Base-by-base conservation (phyloP, 495 filamentous ascomycete species). In the Xanthoparmelia taractica region DNA sequence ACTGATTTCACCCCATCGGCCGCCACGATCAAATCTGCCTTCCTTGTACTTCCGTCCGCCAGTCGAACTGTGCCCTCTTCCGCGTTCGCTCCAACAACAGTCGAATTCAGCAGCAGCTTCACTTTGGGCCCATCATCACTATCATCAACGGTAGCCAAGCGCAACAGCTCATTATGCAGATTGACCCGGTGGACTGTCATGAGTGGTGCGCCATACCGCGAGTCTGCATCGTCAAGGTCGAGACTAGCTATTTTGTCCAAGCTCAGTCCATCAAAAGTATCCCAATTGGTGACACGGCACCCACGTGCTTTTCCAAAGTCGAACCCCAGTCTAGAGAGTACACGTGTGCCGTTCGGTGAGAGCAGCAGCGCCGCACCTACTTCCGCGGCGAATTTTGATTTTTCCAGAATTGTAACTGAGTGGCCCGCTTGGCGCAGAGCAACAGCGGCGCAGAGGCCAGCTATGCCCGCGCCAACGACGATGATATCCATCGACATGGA, bases 111-210 rank as follows among this genome's bases (percentile, higher is more conserved):
- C 11, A 70, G 66, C 31, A 81, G 63, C 45, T 66, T 65, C 10
- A 71, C 74, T 15, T 70, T 71, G 25, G 59, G 61, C 2, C 70
- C 66, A 27, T 56, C 65, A 0, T 64, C 69, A 5, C 37, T 31
- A 1, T 70, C 67, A 4, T 59, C 63, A 0, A 68, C 63, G 7
- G 69, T 67, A 0, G 76, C 77, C 23, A 75, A 55, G 18, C 70
- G 61, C 59, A 74, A 66, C 36, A 85, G 65, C 58, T 78, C 79
- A 1, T 67, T 68, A 70, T 82, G 79, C 64, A 77, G 63, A 73
- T 81, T 82, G 2, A 80, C 78, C 4, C 83, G 72, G 71, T 85
- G 80, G n/a, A 79, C 70, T 3, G 74, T 66, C 40, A 74, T 71
- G 15, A 63, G 47, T 27, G 67, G 54, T 25, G 62, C 61, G 1